Conservation (phyloP, 371 early-diverging fungal species). For the Dichotomocladium elegans region DNA sequence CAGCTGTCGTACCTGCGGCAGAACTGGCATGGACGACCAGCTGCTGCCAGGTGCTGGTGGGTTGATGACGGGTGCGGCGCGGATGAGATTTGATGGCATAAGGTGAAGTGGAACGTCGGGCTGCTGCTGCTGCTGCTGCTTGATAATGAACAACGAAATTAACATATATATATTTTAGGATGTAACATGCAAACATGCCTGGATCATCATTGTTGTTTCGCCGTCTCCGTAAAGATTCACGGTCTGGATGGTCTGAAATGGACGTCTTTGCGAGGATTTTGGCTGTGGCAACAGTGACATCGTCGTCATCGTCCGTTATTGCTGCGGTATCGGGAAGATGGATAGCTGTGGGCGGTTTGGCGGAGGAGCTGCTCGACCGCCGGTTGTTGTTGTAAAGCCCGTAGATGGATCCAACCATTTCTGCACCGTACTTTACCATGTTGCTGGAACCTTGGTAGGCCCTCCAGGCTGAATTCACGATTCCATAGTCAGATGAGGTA, state of each 20-base stretch:
- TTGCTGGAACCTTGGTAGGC: conserved; percentile 72
- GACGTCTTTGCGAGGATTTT: conserved; percentile 29
- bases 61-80: neutral
- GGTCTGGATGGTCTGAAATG: conserved; percentile 18
- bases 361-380: conserved; percentile 7
- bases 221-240: conserved; percentile 7
- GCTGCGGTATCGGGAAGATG: no score
- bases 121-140: neutral
- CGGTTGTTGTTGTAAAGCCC: conserved; percentile 33
- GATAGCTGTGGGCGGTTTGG: no score
- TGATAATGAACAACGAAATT: no score
- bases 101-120: neutral
- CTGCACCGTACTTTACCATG: conserved; percentile 59
- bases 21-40: conserved; percentile 64
- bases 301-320: conserved; percentile 20
- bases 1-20: conserved; percentile 64
- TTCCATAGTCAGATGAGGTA: conserved; percentile 75
- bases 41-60: conserved; percentile 48
- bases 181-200: neutral
- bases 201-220: neutral
- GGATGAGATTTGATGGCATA: neutral
- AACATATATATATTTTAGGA: neutral
- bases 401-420: conserved; percentile 71
- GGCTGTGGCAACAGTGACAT: conserved; percentile 31
- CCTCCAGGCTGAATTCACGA: conserved; percentile 73